These are phyloP conservation scores for Hericium rajendrae DNA, from an alignment of 768 basidiomycete genomes.

Conservation along the genomic window DNA sequence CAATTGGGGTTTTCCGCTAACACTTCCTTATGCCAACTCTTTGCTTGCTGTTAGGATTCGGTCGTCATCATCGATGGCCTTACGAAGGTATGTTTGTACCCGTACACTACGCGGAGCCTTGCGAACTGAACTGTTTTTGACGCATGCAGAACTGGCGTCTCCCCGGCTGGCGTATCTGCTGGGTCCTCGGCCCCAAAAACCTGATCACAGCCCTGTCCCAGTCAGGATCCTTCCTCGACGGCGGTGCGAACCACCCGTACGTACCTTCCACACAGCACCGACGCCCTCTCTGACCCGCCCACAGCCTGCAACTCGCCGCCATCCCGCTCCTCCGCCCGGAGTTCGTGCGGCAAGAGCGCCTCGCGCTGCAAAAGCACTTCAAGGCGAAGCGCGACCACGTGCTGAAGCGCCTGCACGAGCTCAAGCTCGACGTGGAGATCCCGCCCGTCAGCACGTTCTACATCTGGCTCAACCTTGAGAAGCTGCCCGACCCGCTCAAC, in stretches of 20 bases:
- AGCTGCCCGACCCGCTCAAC: constrained; percentile 72
- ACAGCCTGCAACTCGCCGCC: constrained; percentile 79
- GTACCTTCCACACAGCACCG: not conserved
- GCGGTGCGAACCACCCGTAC: constrained; percentile 89
- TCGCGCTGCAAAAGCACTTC: constrained; percentile 85
- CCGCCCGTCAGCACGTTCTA: constrained; percentile 85
- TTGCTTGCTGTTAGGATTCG: constrained; percentile 40
- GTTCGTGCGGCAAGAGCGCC: constrained; percentile 63
- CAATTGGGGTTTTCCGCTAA: too few species aligned
- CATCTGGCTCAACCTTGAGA: constrained; percentile 84
- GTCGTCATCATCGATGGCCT: constrained; percentile 85
- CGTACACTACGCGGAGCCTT: constrained; percentile 14
- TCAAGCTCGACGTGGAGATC: constrained; percentile 69
- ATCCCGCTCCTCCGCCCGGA: constrained; percentile 70
- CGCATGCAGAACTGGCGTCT: constrained; percentile 77
- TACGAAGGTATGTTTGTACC: constrained; percentile 49
- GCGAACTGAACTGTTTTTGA: constrained; percentile 14
- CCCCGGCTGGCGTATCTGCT: constrained; percentile 91
- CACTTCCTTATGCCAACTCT: not conserved
- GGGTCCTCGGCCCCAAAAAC: constrained; percentile 89
- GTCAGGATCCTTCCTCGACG: constrained; percentile 88
- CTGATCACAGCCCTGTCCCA: constrained; percentile 87
- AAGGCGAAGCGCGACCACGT: constrained; percentile 87
- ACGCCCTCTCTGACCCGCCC: not conserved
- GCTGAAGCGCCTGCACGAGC: constrained; percentile 64